These are phyloP conservation scores for Mycena amicta DNA, from an alignment of 768 basidiomycete species.

Conservation along the genomic window DNA sequence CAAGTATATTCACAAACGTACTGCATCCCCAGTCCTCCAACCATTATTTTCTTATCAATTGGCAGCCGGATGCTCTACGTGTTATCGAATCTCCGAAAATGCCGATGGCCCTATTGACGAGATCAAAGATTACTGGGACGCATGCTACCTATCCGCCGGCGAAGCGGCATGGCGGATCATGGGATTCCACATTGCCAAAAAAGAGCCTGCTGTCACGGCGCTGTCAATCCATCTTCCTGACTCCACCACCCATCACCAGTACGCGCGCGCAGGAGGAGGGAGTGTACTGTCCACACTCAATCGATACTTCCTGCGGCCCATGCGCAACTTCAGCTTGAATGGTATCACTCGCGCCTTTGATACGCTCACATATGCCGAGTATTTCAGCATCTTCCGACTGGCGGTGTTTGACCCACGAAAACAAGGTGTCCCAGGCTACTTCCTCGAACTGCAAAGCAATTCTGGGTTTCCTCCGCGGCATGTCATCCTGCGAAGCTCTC, in stretches of 20 bases:
- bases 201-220: background rate
- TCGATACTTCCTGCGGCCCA: background rate
- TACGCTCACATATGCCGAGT: too few species aligned
- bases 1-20: too few species aligned
- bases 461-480: background rate
- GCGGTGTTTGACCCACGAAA: background rate
- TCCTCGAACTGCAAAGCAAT: background rate
- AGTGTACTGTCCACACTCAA: too few species aligned
- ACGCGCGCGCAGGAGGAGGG: too few species aligned
- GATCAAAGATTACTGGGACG: too few species aligned
- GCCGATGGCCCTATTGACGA: too few species aligned
- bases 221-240: background rate
- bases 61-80: too few species aligned
- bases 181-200: background rate
- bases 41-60: background rate
- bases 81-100: too few species aligned
- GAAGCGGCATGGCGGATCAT: background rate
- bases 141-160: background rate
- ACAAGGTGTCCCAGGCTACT: background rate
- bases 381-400: background rate
- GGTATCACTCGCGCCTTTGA: background rate
- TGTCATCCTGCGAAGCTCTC: background rate
- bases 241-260: background rate
- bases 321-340: background rate
- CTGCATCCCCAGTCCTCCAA: too few species aligned